Percentiles rank a stretch among this genome's conserved stretches.
Evolutionary conservation across 768 basidiomycete genomes (phyloP).

Genomic region (Lactifluus volemus): DNA sequence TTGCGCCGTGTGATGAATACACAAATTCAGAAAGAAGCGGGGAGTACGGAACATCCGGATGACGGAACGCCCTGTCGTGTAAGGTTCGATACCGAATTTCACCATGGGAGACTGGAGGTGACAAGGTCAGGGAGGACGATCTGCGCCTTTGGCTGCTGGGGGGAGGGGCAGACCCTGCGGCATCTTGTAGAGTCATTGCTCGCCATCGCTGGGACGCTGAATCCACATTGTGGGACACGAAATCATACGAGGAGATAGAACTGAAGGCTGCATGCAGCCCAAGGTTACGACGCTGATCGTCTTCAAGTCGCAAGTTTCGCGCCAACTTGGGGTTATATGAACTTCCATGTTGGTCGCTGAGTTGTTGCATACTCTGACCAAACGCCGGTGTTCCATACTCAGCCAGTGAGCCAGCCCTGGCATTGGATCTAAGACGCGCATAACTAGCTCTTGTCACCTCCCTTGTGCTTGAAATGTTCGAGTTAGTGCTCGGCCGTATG

Average conservation of each 20-base stretch:
- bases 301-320: background rate
- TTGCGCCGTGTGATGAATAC: background rate
- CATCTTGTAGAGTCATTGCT: background rate
- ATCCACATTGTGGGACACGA: background rate
- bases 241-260: background rate
- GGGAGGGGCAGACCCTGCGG: background rate
- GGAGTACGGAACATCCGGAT: slow-evolving; percentile 10
- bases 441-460: background rate
- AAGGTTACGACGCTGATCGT: background rate
- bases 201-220: background rate
- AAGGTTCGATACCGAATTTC: slow-evolving; percentile 3
- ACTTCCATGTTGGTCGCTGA: background rate
- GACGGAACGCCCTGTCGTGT: slow-evolving; percentile 6
- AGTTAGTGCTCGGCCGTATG: background rate
- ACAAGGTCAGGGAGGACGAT: background rate
- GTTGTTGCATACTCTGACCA: background rate
- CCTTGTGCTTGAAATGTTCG: background rate
- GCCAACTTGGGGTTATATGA: background rate
- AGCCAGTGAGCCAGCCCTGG: background rate
- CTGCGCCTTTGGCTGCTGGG: background rate
- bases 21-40: slow-evolving; percentile 4
- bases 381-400: background rate
- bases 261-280: background rate
- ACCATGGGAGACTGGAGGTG: background rate
- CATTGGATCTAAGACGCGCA: background rate